Conservation (phyloP, 257 asterid species). For the Fraxinus quadrangulata region DNA sequence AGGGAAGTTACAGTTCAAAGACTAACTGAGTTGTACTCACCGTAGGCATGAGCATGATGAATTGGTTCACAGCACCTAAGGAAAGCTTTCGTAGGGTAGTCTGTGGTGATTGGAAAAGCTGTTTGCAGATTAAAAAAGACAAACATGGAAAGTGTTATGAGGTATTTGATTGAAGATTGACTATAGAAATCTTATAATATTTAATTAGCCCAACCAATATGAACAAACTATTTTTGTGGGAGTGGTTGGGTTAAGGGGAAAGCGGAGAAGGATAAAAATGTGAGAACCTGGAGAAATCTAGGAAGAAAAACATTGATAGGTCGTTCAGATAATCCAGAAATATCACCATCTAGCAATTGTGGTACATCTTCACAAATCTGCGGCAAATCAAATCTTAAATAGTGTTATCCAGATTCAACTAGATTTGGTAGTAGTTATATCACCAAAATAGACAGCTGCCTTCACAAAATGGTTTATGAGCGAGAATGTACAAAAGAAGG, state of each 20-base stretch:
- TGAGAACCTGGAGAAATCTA: slow-evolving; percentile 76
- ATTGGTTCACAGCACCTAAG: slow-evolving; percentile 89
- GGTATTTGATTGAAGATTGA: slow-evolving; percentile 9
- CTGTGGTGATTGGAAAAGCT: slow-evolving; percentile 94
- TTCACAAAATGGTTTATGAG: slow-evolving; percentile 8
- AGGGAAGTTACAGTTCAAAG: slow-evolving; percentile 19
- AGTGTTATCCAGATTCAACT: neutral
- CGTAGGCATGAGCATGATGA: slow-evolving; percentile 91
- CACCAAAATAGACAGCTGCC: slow-evolving; percentile 13
- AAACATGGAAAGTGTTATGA: slow-evolving; percentile 17
- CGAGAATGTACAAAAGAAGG: neutral
- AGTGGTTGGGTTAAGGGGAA: neutral
- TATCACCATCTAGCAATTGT: slow-evolving; percentile 77
- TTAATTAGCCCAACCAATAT: neutral
- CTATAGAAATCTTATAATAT: neutral
- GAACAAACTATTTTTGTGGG: neutral
- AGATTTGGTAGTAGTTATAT: neutral
- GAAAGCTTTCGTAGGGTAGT: slow-evolving; percentile 77
- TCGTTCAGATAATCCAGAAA: slow-evolving; percentile 77
- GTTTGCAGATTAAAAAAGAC: slow-evolving; percentile 29
- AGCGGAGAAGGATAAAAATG: neutral
- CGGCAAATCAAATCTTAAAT: slow-evolving; percentile 19
- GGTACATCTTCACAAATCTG: slow-evolving; percentile 88
- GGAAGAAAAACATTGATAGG: slow-evolving; percentile 89
- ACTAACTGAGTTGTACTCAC: slow-evolving; percentile 45